These are phyloP conservation scores for Solanum etuberosum DNA, from an alignment of 257 asterid species.

Conservation along the genomic window DNA sequence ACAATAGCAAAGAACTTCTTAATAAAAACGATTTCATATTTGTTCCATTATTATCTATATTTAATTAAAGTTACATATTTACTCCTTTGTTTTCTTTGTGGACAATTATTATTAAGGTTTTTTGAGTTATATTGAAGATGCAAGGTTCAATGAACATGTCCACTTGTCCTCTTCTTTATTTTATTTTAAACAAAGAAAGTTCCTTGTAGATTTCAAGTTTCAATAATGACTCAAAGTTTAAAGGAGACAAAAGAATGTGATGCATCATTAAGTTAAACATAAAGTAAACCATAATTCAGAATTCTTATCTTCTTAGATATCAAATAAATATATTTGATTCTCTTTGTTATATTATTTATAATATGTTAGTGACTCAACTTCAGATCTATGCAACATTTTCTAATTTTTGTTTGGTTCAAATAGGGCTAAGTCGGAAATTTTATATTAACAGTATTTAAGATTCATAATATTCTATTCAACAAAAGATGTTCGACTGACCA, in stretches of 20 bases:
- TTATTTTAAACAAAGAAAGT: not conserved
- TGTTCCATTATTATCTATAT: not conserved
- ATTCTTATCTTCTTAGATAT: not conserved
- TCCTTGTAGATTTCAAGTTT: not conserved
- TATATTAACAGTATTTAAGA: too few relatives aligned
- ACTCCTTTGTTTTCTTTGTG: not conserved
- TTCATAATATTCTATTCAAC: too few relatives aligned
- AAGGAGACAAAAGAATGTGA: not conserved
- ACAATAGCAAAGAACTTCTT: too few relatives aligned
- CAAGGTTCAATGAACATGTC: constrained; percentile 4
- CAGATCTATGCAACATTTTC: not conserved
- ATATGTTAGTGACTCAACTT: not conserved
- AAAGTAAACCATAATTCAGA: not conserved
- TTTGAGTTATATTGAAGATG: not conserved
- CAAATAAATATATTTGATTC: not conserved
- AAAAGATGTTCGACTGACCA: not conserved
- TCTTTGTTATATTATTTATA: not conserved
- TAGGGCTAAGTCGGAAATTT: accelerated
- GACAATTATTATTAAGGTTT: not conserved
- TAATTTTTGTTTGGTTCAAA: not conserved
- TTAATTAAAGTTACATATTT: not conserved
- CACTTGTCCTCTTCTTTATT: not conserved
- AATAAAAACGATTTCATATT: not conserved
- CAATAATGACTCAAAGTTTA: not conserved
- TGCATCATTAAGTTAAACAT: not conserved